These are phyloP conservation scores for Fusarium dimerum DNA, from an alignment of 2,329 filamentous ascomycete species.

Conservation along the genomic window DNA sequence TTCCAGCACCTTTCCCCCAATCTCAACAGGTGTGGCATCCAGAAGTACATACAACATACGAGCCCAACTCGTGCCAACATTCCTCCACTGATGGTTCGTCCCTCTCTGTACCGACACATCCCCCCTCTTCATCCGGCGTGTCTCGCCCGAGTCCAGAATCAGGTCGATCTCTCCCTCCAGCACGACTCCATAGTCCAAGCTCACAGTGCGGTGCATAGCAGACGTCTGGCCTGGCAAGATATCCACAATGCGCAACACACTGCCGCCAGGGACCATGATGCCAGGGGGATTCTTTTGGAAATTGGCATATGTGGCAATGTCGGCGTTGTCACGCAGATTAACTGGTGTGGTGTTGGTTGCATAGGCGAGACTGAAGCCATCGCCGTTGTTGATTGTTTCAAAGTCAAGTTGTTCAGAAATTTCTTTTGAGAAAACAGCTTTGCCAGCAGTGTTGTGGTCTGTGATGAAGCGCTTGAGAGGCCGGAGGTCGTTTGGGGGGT, in stretches of 20 bases:
- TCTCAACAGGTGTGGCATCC: too few relatives aligned
- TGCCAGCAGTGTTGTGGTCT: not conserved
- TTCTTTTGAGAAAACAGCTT: not conserved
- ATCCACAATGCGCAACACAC: conserved; percentile 1
- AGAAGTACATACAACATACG: conserved; percentile 1
- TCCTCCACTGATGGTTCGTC: conserved; percentile 1
- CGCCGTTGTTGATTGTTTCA: conserved; percentile 1
- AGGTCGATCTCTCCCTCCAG: conserved; percentile 1
- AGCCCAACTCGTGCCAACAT: not conserved
- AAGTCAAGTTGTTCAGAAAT: not conserved
- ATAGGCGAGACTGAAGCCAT: conserved; percentile 4
- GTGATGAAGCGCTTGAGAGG: conserved; percentile 3
- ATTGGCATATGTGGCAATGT: not conserved
- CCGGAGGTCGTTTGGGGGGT: conserved; percentile 1
- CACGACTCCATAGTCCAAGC: conserved; percentile 1
- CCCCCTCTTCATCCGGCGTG: not conserved
- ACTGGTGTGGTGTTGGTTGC: conserved; percentile 3
- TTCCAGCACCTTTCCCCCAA: too few relatives aligned
- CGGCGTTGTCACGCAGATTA: not conserved
- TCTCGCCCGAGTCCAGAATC: conserved; percentile 1
- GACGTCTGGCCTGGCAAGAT: not conserved
- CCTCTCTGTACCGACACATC: conserved; percentile 2
- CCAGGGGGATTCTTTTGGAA: conserved; percentile 3
- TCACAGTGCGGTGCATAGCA: conserved; percentile 2
- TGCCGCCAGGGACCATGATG: not conserved